Evolutionary conservation across 177 flowering plant species (phyloP).

Genomic region (Vitis hybrid): DNA sequence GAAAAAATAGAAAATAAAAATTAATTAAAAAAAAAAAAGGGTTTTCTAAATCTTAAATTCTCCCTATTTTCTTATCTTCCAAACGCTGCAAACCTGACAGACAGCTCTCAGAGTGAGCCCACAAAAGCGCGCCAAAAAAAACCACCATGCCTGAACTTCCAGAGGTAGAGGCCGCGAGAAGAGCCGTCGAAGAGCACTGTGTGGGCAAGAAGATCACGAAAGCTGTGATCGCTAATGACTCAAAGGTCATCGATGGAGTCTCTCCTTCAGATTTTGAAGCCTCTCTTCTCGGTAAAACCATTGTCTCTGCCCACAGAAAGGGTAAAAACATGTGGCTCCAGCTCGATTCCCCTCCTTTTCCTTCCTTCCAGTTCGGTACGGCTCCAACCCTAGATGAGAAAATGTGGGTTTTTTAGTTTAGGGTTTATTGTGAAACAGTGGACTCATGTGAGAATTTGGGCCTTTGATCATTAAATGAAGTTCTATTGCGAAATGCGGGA

Average conservation of each 20-base stretch:
- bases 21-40: too few relatives aligned
- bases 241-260: slow-evolving; percentile 84
- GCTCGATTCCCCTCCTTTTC: slow-evolving; percentile 91
- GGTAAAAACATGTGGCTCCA: slow-evolving; percentile 94
- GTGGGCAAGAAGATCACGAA: slow-evolving; percentile 65
- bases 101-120: neutral
- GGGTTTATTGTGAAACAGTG: slow-evolving; percentile 2
- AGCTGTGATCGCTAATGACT: slow-evolving; percentile 67
- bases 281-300: slow-evolving; percentile 67
- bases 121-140: slow-evolving; percentile 28
- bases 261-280: slow-evolving; percentile 69
- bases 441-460: neutral
- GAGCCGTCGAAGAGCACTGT: slow-evolving; percentile 73
- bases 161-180: slow-evolving; percentile 94
- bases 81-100: too few relatives aligned
- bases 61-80: neutral
- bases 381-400: neutral
- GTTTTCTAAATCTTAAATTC: neutral
- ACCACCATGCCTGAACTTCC: slow-evolving; percentile 88
- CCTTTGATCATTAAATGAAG: neutral
- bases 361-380: slow-evolving; percentile 91
- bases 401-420: neutral
- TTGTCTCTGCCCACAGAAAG: slow-evolving; percentile 74
- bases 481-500: neutral
- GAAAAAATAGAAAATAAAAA: too few relatives aligned